Conservation (phyloP, 257 asterid genomes). For the Paulownia fortunei region DNA sequence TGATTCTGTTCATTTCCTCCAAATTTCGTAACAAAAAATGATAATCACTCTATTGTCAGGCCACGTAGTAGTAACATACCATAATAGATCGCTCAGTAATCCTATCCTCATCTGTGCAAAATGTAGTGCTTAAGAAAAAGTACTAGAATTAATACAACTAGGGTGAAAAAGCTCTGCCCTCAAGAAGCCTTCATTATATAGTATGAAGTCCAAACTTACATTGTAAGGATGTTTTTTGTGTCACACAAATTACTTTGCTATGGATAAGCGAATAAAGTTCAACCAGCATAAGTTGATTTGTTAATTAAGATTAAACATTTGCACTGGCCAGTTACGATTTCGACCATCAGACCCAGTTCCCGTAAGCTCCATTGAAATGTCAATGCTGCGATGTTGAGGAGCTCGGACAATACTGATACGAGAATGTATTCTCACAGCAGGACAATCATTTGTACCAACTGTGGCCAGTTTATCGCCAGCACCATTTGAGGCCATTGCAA, state of each 20-base stretch:
- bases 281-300: not conserved
- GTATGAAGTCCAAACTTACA: not conserved
- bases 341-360: conserved; percentile 59
- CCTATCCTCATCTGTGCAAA: too few species aligned
- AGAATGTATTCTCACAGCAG: conserved; percentile 62
- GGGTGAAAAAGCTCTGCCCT: not conserved
- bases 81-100: too few species aligned
- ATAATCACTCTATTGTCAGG: not conserved
- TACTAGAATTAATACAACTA: not conserved
- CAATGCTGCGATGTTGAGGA: conserved; percentile 80
- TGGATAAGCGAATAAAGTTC: not conserved
- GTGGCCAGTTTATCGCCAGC: conserved; percentile 32
- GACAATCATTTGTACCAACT: conserved; percentile 67
- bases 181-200: not conserved
- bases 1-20: not conserved
- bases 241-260: not conserved
- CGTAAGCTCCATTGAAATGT: conserved; percentile 82
- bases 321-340: conserved; percentile 71
- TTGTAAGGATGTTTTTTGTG: not conserved
- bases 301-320: conserved; percentile 60
- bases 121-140: too few species aligned
- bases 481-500: conserved; percentile 57
- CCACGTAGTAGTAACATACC: not conserved
- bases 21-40: too few species aligned
- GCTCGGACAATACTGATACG: conserved; percentile 88